These are phyloP conservation scores for Zygosaccharomyces pseudobailii DNA, from an alignment of 1,139 yeast genomes.

Conservation along the genomic window DNA sequence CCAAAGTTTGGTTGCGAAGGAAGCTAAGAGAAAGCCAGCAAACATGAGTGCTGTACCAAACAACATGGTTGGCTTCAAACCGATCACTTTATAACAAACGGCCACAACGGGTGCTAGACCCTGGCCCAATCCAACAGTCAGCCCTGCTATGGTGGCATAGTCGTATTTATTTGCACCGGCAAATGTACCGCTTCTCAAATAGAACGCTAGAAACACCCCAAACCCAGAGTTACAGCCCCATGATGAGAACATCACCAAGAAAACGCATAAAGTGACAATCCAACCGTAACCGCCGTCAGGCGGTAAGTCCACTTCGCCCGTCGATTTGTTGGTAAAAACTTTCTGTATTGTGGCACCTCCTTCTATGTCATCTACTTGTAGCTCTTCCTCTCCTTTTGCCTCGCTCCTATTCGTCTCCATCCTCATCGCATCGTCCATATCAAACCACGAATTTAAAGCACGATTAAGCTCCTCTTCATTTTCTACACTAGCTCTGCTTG, in stretches of 20 bases:
- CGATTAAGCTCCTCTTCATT: slow-evolving; percentile 15
- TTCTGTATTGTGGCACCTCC: slow-evolving; percentile 24
- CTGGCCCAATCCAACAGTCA: slow-evolving; percentile 56
- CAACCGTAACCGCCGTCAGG: slow-evolving; percentile 72
- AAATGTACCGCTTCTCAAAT: slow-evolving; percentile 44
- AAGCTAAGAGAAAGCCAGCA: slow-evolving; percentile 57
- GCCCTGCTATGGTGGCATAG: slow-evolving; percentile 67
- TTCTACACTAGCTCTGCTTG: neutral
- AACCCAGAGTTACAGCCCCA: slow-evolving; percentile 76
- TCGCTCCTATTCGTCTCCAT: slow-evolving; percentile 14
- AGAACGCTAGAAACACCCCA: slow-evolving; percentile 63
- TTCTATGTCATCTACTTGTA: neutral
- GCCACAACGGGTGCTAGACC: slow-evolving; percentile 51
- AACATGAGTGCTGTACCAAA: slow-evolving; percentile 51
- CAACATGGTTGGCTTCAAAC: slow-evolving; percentile 39
- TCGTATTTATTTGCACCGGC: slow-evolving; percentile 56
- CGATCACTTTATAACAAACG: slow-evolving; percentile 37
- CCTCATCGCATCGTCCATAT: slow-evolving; percentile 30
- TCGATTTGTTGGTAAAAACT: slow-evolving; percentile 34
- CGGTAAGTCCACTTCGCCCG: slow-evolving; percentile 40
- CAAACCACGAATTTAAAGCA: slow-evolving; percentile 25
- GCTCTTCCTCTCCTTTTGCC: slow-evolving; percentile 13
- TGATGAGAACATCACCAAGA: slow-evolving; percentile 51
- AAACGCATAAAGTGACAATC: slow-evolving; percentile 55
- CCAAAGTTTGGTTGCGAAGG: slow-evolving; percentile 56